phyloP scores from a whole-genome alignment of 148 eudicot species.

The Cornus florida region DNA sequence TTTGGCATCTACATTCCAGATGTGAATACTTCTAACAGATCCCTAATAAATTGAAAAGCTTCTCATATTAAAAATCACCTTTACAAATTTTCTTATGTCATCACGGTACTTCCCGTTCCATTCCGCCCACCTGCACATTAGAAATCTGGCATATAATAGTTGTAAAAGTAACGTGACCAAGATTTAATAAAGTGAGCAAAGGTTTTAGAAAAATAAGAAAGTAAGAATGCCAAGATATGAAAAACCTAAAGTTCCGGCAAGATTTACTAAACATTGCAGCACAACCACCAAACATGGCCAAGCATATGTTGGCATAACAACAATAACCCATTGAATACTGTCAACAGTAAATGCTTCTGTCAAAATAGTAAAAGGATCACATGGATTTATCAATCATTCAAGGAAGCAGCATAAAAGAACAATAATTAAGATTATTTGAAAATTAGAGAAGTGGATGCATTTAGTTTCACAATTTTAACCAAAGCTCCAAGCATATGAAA shows the following conservation, averaged over 20 bases:
- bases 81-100: slow-evolving; percentile 81
- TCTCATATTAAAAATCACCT: slow-evolving; percentile 42
- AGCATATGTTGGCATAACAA: neutral
- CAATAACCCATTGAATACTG: neutral
- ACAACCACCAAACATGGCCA: neutral
- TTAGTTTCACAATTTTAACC: neutral
- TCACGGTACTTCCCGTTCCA: slow-evolving; percentile 99
- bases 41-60: neutral
- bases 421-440: neutral
- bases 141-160: slow-evolving; percentile 3
- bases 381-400: neutral
- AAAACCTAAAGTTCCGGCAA: neutral
- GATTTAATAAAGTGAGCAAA: neutral
- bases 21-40: neutral
- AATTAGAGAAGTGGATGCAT: neutral
- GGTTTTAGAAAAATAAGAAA: neutral
- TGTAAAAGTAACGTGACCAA: neutral
- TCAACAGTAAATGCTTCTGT: neutral
- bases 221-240: neutral
- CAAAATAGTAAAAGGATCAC: neutral
- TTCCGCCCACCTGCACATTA: slow-evolving; percentile 88
- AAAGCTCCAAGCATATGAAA: neutral
- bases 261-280: neutral
- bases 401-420: neutral
- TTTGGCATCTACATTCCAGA: neutral